phyloP scores from a whole-genome alignment of 1,284 basidiomycete genomes.

The Hymenochaete sp. region DNA sequence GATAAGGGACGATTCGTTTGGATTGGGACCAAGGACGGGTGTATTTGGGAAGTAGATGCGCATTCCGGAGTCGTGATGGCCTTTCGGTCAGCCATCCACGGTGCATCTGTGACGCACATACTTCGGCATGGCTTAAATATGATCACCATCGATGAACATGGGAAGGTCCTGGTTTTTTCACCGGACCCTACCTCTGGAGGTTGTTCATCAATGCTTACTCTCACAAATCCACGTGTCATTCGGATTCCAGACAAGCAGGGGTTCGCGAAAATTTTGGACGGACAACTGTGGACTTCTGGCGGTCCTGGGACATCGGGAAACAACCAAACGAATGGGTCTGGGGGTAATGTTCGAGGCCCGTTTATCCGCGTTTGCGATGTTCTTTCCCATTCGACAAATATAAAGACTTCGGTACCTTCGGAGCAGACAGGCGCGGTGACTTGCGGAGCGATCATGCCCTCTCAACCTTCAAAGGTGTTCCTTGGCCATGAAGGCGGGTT shows the following conservation, averaged over 20 bases:
- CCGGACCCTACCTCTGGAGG: constrained; percentile 32
- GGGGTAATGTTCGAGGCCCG: constrained; percentile 43
- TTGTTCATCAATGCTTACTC: constrained; percentile 30
- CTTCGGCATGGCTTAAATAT: constrained; percentile 61
- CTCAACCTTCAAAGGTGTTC: constrained; percentile 60
- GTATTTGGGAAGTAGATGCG: constrained; percentile 75
- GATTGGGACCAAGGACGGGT: constrained; percentile 86
- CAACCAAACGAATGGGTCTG: constrained; percentile 35
- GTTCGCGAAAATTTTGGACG: constrained; percentile 65
- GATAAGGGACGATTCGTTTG: constrained; percentile 53
- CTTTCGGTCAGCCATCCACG: constrained; percentile 53
- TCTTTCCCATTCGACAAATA: constrained; percentile 41
- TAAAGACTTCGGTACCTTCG: constrained; percentile 42
- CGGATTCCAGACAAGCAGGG: constrained; percentile 76
- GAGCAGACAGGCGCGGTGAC: constrained; percentile 76
- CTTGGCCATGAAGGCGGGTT: constrained; percentile 93
- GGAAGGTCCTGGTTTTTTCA: constrained; percentile 72
- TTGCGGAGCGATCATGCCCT: constrained; percentile 69
- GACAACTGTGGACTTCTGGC: constrained; percentile 75
- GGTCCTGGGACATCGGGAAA: constrained; percentile 24
- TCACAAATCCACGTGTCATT: constrained; percentile 50
- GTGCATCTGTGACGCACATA: constrained; percentile 60
- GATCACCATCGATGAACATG: constrained; percentile 74
- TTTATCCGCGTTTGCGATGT: constrained; percentile 76
- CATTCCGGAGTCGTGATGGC: constrained; percentile 47